Percentiles rank a stretch among this genome's conserved stretches.
These are phyloP conservation scores for Cytidiella melzeri DNA, from an alignment of 768 basidiomycete genomes.

Conservation along the genomic window DNA sequence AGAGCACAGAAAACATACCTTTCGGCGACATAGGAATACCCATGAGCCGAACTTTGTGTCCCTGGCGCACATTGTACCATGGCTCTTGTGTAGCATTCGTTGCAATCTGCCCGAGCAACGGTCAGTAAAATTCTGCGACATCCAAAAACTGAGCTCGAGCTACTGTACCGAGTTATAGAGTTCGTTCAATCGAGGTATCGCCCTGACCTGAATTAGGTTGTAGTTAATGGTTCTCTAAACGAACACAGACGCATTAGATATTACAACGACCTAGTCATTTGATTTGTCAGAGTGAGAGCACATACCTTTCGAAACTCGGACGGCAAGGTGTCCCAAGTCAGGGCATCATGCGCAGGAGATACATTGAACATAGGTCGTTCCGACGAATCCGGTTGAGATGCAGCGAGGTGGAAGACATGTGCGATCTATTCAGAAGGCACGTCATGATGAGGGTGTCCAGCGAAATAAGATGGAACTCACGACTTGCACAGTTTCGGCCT, in stretches of 20 bases:
- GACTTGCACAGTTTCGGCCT: background rate
- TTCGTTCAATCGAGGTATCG: slow-evolving; percentile 43
- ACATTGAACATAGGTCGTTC: slow-evolving; percentile 51
- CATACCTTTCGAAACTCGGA: slow-evolving; percentile 55
- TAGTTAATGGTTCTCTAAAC: slow-evolving; percentile 53
- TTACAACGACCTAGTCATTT: background rate
- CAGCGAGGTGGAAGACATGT: slow-evolving; percentile 60
- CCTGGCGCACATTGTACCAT: slow-evolving; percentile 50
- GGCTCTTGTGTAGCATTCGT: slow-evolving; percentile 33
- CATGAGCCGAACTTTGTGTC: slow-evolving; percentile 41
- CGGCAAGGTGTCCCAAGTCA: slow-evolving; percentile 58
- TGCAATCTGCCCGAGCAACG: slow-evolving; percentile 27
- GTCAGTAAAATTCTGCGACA: background rate
- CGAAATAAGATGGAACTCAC: background rate
- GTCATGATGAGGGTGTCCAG: too few species aligned
- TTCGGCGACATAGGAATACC: slow-evolving; percentile 38
- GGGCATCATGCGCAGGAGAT: slow-evolving; percentile 15
- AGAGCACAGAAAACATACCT: slow-evolving; percentile 20
- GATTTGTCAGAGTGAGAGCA: background rate
- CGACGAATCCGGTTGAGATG: slow-evolving; percentile 47
- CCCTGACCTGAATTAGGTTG: slow-evolving; percentile 42
- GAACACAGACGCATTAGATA: background rate
- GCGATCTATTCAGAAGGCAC: background rate
- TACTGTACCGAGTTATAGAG: slow-evolving; percentile 40
- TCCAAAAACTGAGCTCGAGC: slow-evolving; percentile 1